Evolutionary conservation across 140 eudicot species (phyloP), one percentile per base, ranked within the genome.

Genomic region (Bidens hawaiensis): DNA sequence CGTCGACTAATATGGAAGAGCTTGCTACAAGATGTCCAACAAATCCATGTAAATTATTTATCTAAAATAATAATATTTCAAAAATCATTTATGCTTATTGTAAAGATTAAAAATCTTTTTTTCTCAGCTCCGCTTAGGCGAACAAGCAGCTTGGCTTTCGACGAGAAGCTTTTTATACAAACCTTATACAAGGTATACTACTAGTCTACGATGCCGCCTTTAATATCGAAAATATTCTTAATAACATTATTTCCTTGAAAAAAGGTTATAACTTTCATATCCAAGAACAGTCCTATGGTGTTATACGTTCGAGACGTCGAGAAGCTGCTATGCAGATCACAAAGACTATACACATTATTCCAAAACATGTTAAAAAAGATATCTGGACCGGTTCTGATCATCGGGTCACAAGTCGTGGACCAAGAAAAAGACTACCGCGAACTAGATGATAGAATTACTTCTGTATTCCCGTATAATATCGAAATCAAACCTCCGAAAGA

Each of bases 401-500:
- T 90, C 11, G 95, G 97, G 48, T 90, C 97, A 56, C 83, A 78
- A 62, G 65, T 86, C 51, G 73, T 81, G n/a, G 71, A 86, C 43
- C 70, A 73, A 10, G 87, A 63, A 8, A 62, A 60, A 69, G 86
- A 82, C 60, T 78, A 67, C 58, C 51, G 81, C 42, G 84, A 77
- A 28, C 46, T 84, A 33, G 91, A 90, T 57, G 96, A 84, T 19
- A 82, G 78, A 83, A 86, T 90, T 27, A 73, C 80, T 51, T 85
- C 82, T 28, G 82, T 87, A 15, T 87, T 90, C 60, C 88, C 96
- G 4, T 90, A 90, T 67, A 90, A 78, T 50, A 82, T 90, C 58
- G 98, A 84, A 64, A 84, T 90, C 22, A 84, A 73, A 41, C 91
- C 98, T 3, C 98, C 98, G 1, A 78, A 71, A 67, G 98, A 90